A percentile compares a stretch with the other conserved stretches of the same genome.
Evolutionary conservation across 257 asterid species (phyloP).

Genomic region (Solanum paucissectum): DNA sequence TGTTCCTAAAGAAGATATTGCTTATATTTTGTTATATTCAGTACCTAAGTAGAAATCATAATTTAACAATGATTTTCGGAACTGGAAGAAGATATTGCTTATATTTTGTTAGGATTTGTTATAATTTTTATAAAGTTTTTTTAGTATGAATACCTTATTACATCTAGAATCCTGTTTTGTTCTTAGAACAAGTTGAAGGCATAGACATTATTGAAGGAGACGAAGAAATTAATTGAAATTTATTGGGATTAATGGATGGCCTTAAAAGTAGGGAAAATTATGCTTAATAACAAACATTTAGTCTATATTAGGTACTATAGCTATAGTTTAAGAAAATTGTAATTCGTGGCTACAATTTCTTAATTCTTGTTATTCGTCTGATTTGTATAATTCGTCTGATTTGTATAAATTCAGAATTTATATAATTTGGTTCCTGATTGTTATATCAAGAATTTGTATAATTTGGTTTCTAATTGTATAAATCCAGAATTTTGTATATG

Average conservation of each 20-base stretch:
- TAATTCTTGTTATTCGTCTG: rapidly evolving
- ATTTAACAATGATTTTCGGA: too few relatives aligned
- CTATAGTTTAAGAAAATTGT: too few relatives aligned
- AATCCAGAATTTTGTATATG: too few relatives aligned
- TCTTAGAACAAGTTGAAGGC: background rate
- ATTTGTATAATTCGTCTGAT: rapidly evolving
- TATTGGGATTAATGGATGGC: background rate
- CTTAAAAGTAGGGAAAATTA: background rate
- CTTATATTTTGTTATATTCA: too few relatives aligned
- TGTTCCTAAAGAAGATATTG: background rate
- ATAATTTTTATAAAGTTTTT: background rate
- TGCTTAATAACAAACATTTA: too few relatives aligned
- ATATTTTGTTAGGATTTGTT: background rate
- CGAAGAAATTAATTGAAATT: background rate
- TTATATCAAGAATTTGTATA: too few relatives aligned
- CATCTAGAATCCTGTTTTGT: background rate
- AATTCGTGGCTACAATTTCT: too few relatives aligned
- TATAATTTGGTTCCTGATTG: too few relatives aligned
- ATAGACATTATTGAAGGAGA: background rate
- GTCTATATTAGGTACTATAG: too few relatives aligned
- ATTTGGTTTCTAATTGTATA: too few relatives aligned
- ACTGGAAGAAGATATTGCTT: background rate
- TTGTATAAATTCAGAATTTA: too few relatives aligned
- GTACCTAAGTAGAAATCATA: too few relatives aligned
- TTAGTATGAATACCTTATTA: background rate